These are phyloP conservation scores for Elsinoe perseae DNA, from an alignment of 2,329 filamentous ascomycete species.

Conservation along the genomic window DNA sequence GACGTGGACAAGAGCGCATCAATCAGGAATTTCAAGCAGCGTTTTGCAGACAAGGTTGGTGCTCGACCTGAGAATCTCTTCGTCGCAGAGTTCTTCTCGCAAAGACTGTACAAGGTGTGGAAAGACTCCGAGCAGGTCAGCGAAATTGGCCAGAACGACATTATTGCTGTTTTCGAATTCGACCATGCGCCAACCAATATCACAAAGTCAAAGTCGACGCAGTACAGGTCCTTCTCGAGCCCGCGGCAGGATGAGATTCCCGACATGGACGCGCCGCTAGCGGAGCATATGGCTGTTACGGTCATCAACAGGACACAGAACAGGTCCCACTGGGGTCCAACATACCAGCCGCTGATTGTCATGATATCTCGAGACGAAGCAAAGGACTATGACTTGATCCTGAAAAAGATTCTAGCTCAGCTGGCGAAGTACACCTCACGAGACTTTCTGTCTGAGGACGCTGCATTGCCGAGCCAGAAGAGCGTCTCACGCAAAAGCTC, in stretches of 20 bases:
- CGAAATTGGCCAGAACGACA: conserved; percentile 55
- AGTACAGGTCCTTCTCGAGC: conserved; percentile 17
- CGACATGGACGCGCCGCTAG: conserved; percentile 52
- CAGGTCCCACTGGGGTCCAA: background rate
- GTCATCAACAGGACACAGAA: conserved; percentile 42
- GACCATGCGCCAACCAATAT: conserved; percentile 73
- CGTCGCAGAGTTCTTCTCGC: conserved; percentile 71
- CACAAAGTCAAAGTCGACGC: conserved; percentile 20
- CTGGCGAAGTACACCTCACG: conserved; percentile 61
- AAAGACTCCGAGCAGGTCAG: conserved; percentile 60
- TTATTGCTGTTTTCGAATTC: conserved; percentile 67
- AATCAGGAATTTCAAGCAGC: conserved; percentile 60
- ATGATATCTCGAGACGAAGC: conserved; percentile 67
- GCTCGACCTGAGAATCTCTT: conserved; percentile 56
- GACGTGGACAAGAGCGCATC: conserved; percentile 72
- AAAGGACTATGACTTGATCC: conserved; percentile 60
- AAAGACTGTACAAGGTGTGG: conserved; percentile 81
- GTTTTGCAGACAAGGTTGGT: conserved; percentile 47
- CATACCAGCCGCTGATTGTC: conserved; percentile 52
- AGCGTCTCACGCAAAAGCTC: conserved; percentile 10
- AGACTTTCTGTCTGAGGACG: conserved; percentile 38
- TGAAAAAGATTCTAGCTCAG: conserved; percentile 70
- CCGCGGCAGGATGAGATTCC: conserved; percentile 40
- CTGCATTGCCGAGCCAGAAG: background rate
- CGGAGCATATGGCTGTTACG: conserved; percentile 62